Evolutionary conservation across 2,329 filamentous ascomycete genomes (phyloP).

Genomic region (Botrytis fragariae): DNA sequence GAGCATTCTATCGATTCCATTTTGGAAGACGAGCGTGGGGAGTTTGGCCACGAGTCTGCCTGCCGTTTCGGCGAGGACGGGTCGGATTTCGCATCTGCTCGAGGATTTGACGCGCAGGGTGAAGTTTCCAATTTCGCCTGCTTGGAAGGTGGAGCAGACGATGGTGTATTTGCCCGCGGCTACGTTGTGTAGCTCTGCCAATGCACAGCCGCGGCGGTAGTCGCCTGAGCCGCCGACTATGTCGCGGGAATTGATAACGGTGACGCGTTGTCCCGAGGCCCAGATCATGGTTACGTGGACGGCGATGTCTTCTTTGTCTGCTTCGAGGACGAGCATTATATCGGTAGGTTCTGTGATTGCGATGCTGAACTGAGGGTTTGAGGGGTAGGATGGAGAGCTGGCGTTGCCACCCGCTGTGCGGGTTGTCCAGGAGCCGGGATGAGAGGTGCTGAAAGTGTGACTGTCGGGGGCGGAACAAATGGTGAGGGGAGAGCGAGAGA

Average conservation of each 20-base stretch:
- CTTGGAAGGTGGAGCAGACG: conserved; percentile 87
- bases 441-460: conserved; percentile 47
- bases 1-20: conserved; percentile 50
- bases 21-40: conserved; percentile 49
- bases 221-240: conserved; percentile 83
- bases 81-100: conserved; percentile 52
- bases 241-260: conserved; percentile 68
- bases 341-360: conserved; percentile 54
- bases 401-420: conserved; percentile 83
- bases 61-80: conserved; percentile 70
- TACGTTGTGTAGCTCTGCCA: conserved; percentile 60
- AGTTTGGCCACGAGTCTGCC: conserved; percentile 67
- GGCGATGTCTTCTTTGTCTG: conserved; percentile 62
- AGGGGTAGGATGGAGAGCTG: conserved; percentile 70
- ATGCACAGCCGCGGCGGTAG: conserved; percentile 76
- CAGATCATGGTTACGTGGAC: conserved; percentile 84
- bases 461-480: conserved; percentile 55
- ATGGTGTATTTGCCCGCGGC: conserved; percentile 78
- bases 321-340: conserved; percentile 72
- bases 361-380: conserved; percentile 84
- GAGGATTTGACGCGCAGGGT: conserved; percentile 70
- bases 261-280: conserved; percentile 69
- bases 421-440: conserved; percentile 69
- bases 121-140: conserved; percentile 72
- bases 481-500: conserved; percentile 63